Evolutionary conservation across 768 basidiomycete species (phyloP).

Genomic region (Coprinopsis marcescibilis): DNA sequence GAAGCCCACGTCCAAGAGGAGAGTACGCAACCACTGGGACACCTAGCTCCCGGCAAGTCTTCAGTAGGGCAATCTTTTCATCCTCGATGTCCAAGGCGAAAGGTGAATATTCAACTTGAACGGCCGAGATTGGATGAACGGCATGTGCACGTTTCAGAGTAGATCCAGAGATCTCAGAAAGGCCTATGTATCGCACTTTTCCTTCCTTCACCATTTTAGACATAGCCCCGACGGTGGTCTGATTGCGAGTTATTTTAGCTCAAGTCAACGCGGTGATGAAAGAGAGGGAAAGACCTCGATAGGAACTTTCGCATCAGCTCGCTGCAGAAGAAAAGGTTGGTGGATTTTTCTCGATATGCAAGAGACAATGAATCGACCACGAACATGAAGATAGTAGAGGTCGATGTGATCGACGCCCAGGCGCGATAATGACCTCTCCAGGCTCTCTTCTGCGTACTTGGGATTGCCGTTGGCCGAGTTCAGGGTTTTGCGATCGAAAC

Average conservation of each 20-base stretch:
- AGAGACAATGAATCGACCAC: conserved; percentile 3
- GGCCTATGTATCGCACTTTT: conserved; percentile 44
- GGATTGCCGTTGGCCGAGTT: conserved; percentile 23
- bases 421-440: conserved; percentile 34
- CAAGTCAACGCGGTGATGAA: too few species aligned
- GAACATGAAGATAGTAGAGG: conserved; percentile 42
- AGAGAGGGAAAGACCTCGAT: too few species aligned
- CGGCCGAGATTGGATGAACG: conserved; percentile 43
- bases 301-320: conserved; percentile 36
- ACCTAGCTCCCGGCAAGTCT: conserved; percentile 43
- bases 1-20: conserved; percentile 47
- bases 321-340: too few species aligned
- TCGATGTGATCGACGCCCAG: conserved; percentile 40
- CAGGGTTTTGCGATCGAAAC: conserved; percentile 15
- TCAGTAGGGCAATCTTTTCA: conserved; percentile 33
- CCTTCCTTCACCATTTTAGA: conserved; percentile 44
- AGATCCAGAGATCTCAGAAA: conserved; percentile 43
- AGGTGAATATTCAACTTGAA: conserved; percentile 49
- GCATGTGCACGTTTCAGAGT: conserved; percentile 46
- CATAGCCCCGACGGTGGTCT: conserved; percentile 40
- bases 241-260: neutral
- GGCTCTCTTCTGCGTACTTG: conserved; percentile 31
- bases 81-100: conserved; percentile 45
- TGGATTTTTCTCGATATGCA: neutral
- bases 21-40: conserved; percentile 46